Base-by-base conservation (phyloP, 2,329 filamentous ascomycete species). In the Eutypa lata region DNA sequence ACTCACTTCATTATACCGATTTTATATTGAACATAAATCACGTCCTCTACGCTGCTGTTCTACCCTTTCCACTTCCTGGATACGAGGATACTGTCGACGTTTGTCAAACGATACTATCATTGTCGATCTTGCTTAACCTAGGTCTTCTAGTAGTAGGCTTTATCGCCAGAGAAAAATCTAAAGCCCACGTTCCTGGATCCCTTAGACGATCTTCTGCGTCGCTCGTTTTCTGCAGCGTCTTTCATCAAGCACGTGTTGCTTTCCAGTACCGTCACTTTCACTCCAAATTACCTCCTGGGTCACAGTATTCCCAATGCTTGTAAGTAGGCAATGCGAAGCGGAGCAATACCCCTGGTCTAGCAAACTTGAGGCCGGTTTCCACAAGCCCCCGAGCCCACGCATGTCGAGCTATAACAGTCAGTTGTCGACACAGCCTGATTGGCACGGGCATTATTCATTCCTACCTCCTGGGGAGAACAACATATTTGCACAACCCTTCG, bases 371-470 rank as follows among this genome's bases (percentile, higher is more conserved):
- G 70, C 73, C 59, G 64, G 71, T 53, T 71, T 75, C 59, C 71
- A 72, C 62, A 77, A 76, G 60, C 63, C 73, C 51, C 68, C 74
- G 55, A 71, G 73, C 62, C 69, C 76, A 75, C 80, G 79, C 71
- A 83, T 83, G 80, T 81, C 80, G 73, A 80, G 77, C 63, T 81
- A 78, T 71, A 76, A 79, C 64, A 64, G 74, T 55, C 74, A 77
- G 60, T 68, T 79, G 68, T 75, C 78, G 63, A 75, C 78, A 64
- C 77, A 80, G 72, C 73, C 78, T 61, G 77, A 80, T 69, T 83
- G 80, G 80, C 79, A 79, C 67, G 76, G 76, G 55, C 76, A 79
- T 66, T 80, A 80, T 66, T 75, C 77, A 22, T 79, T 78, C 61
- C 68, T 78, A 52, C 70, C 76, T 28, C 73, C 74, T 18, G 69